Evolutionary conservation across 208 protist genomes (phyloP), one percentile per base, ranked within the genome.

Genomic region (Trypanosoma congolense): DNA sequence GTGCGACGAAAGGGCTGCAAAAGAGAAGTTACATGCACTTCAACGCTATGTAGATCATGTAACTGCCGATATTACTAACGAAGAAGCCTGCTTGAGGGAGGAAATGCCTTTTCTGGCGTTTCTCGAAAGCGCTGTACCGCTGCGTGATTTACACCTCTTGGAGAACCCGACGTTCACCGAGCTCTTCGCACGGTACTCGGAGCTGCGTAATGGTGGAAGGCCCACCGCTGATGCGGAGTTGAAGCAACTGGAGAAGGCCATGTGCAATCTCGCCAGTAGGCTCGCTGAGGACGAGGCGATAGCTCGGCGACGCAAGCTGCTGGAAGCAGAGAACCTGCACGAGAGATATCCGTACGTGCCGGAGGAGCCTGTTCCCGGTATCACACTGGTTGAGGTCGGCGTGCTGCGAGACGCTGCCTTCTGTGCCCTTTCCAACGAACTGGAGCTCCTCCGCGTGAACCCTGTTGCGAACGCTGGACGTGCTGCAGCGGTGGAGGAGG

Each of bases 381-480:
- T 80, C 33, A 41, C 59, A 47, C 59, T 76, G 10, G 67, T 44
- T 16, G 72, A 73, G 35, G 67, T 69, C 4, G 69, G 65, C 28
- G 61, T 80, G 31, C 16, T 71, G 48, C 38, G 61, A 25, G 66
- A 80, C 60, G 42, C 68, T 45, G 65, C 61, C 69, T 84, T 80
- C 60, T 63, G 77, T 41, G 49, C 51, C n/a, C 44, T 70, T 42
- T 58, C 73, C 24, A 77, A 67, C 43, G 62, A 45, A 30, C 58
- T 79, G 46, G 56, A 54, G 14, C 70, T 67, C 14, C 38, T 80
- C 60, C 58, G 59, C 9, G 14, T 26, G 8, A 44, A 56, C 10
- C 53, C 31, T 19, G 40, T 56, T 2, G 14, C 42, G 4, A 64
- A 68, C 24, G 43, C 33, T 4, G 26, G 48, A n/a, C 58, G 59